Evolutionary conservation across 257 asterid genomes (phyloP), one percentile per base, ranked within the genome.

Genomic region (Ophiorrhiza pumila): DNA sequence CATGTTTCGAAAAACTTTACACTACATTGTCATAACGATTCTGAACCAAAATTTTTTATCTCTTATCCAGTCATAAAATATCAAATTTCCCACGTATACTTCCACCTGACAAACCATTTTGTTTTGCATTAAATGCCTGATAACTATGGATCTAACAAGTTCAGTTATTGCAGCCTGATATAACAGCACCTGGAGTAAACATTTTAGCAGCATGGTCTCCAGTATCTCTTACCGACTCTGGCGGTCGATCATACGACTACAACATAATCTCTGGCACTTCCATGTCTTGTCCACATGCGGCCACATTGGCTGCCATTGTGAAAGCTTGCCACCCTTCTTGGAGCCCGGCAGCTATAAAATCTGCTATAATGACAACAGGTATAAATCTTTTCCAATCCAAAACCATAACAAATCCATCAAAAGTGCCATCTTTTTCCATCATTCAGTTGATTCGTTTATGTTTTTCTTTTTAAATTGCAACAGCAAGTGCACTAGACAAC

Each of bases 141-240:
- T 50, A 73, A 37, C 39, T 57, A 49, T 62, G 69, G 32, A 37
- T 65, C 55, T 68, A 59, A 64, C 71, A 59, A 56, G 60, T 39
- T 50, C 13, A 57, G 59, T 66, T 34, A 75, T 69, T 73, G 72
- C 87, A 88, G 94, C 91, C 94, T 0, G 90, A 88, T 77, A 56
- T 86, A 71, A 75, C 94, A 25, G 87, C 89, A 46, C 94, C 91
- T 3, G 91, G 94, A 35, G 83, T 76, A 52, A 86, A 88, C 46
- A 76, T 88, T 76, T 78, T 86, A 56, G 91, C 94, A 49, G 89
- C 88, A 68, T 88, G 94, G 91, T 85, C 93, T 50, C 94, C 94
- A 7, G 65, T 76, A 39, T 69, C 86, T 29, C 70, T 82, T 41
- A 74, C 12, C 11, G 22, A 7, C 55, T 76, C 89, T 35, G 89